A percentile compares a stretch with the other conserved stretches of the same genome.
phyloP scores from a whole-genome alignment of 2,329 filamentous ascomycete genomes.

The Emergomyces africanus region DNA sequence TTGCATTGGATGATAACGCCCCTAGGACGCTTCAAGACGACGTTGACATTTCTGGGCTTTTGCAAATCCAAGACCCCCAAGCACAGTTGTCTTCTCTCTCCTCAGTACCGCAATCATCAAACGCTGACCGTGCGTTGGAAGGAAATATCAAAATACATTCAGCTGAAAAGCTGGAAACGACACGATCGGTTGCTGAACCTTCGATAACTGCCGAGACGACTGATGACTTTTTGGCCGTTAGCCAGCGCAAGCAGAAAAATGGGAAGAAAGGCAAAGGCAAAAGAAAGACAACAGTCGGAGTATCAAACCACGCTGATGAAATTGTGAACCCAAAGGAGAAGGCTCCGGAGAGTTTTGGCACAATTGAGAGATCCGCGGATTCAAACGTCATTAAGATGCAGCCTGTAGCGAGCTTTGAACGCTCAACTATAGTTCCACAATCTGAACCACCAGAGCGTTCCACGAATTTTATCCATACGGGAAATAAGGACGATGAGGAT shows the following conservation, averaged over 20 bases:
- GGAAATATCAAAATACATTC: not conserved
- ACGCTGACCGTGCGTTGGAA: not conserved
- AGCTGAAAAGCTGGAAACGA: not conserved
- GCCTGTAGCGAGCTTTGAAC: not conserved
- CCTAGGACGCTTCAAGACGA: not conserved
- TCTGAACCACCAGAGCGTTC: not conserved
- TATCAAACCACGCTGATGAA: not conserved
- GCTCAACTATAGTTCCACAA: not conserved
- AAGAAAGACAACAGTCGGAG: not conserved
- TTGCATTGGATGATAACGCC: not conserved
- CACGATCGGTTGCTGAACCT: not conserved
- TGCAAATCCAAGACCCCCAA: not conserved
- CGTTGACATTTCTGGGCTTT: not conserved
- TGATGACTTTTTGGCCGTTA: not conserved
- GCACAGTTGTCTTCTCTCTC: not conserved
- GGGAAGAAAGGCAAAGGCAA: slow-evolving; percentile 6
- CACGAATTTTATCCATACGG: not conserved
- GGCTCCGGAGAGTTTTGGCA: too few species aligned
- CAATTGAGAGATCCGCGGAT: not conserved
- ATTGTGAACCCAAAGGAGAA: not conserved
- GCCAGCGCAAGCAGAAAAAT: slow-evolving; percentile 4
- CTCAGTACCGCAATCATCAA: not conserved
- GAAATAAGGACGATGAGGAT: not conserved
- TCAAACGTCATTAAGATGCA: not conserved
- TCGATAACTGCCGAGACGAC: not conserved